Conservation (phyloP, 2,329 filamentous ascomycete species). For the Sclerotinia sclerotiorum region DNA sequence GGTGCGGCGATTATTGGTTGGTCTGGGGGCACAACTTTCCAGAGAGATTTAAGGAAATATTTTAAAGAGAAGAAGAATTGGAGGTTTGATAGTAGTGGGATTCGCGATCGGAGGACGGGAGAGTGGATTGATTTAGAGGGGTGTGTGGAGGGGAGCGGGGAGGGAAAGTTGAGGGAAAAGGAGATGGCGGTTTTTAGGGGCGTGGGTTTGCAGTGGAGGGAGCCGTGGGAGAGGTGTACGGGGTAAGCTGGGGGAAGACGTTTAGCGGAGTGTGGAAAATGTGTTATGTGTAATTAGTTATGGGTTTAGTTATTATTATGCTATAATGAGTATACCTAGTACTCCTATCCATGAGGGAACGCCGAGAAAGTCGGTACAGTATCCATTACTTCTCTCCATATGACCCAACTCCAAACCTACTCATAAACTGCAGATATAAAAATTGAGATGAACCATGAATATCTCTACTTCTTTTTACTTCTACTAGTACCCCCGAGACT, state of each 20-base stretch:
- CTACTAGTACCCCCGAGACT: too few species aligned
- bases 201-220: conserved; percentile 68
- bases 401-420: too few species aligned
- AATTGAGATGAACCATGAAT: too few species aligned
- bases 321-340: too few species aligned
- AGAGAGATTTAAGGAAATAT: conserved; percentile 80
- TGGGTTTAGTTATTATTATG: not conserved
- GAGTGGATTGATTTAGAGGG: conserved; percentile 59
- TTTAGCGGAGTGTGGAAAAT: not conserved
- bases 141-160: conserved; percentile 52
- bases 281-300: too few species aligned
- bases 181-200: conserved; percentile 78
- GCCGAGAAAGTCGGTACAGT: too few species aligned
- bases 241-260: not conserved
- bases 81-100: conserved; percentile 91
- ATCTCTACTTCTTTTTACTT: too few species aligned
- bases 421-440: too few species aligned
- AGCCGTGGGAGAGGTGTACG: conserved; percentile 61
- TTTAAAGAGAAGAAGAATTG: conserved; percentile 69
- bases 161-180: conserved; percentile 52
- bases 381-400: too few species aligned
- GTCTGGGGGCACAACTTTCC: conserved; percentile 86
- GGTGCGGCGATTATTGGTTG: conserved; percentile 88
- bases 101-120: conserved; percentile 72
- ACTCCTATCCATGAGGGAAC: too few species aligned